Conservation (phyloP, 495 filamentous ascomycete species). For the Lepidopterella palustris region DNA sequence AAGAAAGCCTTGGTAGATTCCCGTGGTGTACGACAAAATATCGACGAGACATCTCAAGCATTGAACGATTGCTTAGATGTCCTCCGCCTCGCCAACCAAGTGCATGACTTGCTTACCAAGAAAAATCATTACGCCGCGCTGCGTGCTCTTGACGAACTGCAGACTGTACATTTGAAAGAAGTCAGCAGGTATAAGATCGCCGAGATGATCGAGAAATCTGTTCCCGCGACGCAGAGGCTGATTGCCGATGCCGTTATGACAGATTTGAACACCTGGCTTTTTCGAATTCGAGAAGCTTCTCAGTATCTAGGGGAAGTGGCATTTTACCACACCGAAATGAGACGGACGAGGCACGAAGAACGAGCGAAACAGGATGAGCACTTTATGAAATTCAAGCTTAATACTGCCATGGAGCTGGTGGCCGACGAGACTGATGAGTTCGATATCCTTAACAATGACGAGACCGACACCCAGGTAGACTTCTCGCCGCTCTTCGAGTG, state of each 20-base stretch:
- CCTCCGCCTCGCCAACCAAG: slow-evolving; percentile 84
- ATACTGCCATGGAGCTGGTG: slow-evolving; percentile 91
- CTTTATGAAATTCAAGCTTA: slow-evolving; percentile 77
- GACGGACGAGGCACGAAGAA: slow-evolving; percentile 77
- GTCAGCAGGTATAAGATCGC: slow-evolving; percentile 93
- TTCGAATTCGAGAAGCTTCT: slow-evolving; percentile 87
- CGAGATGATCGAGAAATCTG: slow-evolving; percentile 88
- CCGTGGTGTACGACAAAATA: slow-evolving; percentile 85
- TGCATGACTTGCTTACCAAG: slow-evolving; percentile 79
- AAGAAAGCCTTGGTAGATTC: slow-evolving; percentile 92
- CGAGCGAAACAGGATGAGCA: slow-evolving; percentile 64
- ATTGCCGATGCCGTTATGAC: slow-evolving; percentile 96
- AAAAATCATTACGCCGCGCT: slow-evolving; percentile 95
- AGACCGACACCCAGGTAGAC: slow-evolving; percentile 68
- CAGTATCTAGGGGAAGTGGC: slow-evolving; percentile 95
- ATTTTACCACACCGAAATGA: slow-evolving; percentile 86
- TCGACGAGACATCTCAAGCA: slow-evolving; percentile 84
- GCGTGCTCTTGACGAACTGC: slow-evolving; percentile 88
- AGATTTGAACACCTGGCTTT: slow-evolving; percentile 97
- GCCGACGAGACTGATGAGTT: slow-evolving; percentile 94
- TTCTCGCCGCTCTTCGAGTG: slow-evolving; percentile 95
- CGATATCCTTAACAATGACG: slow-evolving; percentile 88
- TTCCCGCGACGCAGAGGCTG: slow-evolving; percentile 83
- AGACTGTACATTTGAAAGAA: slow-evolving; percentile 91
- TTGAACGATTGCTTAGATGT: slow-evolving; percentile 89